Evolutionary conservation across 2,329 filamentous ascomycete species (phyloP), one percentile per base, ranked within the genome.

Genomic region (Aspergillus hortae): DNA sequence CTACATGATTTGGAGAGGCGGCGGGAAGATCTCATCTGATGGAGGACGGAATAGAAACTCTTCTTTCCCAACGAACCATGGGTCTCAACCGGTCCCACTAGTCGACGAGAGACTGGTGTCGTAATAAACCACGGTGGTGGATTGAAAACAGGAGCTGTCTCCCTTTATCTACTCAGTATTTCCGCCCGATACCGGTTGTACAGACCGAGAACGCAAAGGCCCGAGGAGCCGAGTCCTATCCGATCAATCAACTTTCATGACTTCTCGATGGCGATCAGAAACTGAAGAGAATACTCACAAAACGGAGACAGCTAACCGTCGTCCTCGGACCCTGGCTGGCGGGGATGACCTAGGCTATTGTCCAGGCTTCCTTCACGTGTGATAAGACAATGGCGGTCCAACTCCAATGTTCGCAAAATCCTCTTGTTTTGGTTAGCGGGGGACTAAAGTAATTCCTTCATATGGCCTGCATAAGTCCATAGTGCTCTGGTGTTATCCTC

Each of bases 401-500:
- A 2, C 7, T 30, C 27, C 10, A 30, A 11, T 30, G 27, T 11
- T 30, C 27, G 27, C 27, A 30, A 30, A 30, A 30, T 30, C 27
- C 27, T 30, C 27, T 30, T 30, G 7, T 30, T 30, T 11, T 6
- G 27, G 27, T n/a, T 38, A 38, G 35, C 11, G 35, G 15, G 6
- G 35, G 35, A 38, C 35, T 11, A 30, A 30, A 38, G 3, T 17
- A 38, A 38, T 38, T 2, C 35, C 14, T 38, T 38, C 35, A 38
- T 38, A 38, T 38, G 35, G 12, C n/a, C 35, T 38, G 35, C 35
- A 38, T 38, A 38, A 38, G 14, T 27, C 25, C 27, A 30, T 38
- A 38, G 35, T 38, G 35, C 7, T n/a, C 4, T n/a, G 11, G 6
- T 30, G 35, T n/a, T 59, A 60, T 56, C 63, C 66, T 69, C 66